phyloP scores from a whole-genome alignment of 345 rosid genomes.

The Salix brachista region DNA sequence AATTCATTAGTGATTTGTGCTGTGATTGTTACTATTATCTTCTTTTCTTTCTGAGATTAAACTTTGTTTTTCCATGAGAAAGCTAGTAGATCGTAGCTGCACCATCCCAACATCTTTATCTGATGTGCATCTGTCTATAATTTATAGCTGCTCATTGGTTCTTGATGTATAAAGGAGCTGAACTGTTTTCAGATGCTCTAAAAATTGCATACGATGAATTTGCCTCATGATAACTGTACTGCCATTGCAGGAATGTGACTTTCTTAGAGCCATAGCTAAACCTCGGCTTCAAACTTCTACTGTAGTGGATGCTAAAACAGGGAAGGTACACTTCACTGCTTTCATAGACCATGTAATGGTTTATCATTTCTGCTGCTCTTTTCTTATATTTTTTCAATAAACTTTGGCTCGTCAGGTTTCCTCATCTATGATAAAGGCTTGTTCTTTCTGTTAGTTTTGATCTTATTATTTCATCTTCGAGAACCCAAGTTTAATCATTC shows the following conservation, averaged over 20 bases:
- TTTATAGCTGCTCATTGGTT: not conserved
- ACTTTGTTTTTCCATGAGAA: not conserved
- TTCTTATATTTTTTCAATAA: not conserved
- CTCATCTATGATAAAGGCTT: not conserved
- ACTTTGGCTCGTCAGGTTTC: too few relatives aligned
- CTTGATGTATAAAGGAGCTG: not conserved
- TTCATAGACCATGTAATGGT: slow-evolving; percentile 5
- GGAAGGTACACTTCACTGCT: slow-evolving; percentile 55
- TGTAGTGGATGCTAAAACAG: slow-evolving; percentile 84
- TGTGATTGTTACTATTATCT: not conserved
- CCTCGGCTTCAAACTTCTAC: slow-evolving; percentile 82
- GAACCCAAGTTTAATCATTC: not conserved
- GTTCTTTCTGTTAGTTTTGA: not conserved
- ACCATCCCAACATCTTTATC: not conserved
- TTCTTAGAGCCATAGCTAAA: slow-evolving; percentile 68
- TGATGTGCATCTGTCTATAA: not conserved
- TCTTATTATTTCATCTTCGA: not conserved
- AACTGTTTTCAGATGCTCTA: not conserved
- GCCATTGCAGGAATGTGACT: slow-evolving; percentile 80
- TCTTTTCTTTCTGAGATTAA: not conserved
- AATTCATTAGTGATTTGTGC: not conserved
- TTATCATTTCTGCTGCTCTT: not conserved
- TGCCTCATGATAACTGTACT: slow-evolving; percentile 10
- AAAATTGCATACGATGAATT: not conserved
- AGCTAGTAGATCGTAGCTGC: not conserved